Evolutionary conservation across 140 eudicot species (phyloP).

Genomic region (Ambrosia hybrid): DNA sequence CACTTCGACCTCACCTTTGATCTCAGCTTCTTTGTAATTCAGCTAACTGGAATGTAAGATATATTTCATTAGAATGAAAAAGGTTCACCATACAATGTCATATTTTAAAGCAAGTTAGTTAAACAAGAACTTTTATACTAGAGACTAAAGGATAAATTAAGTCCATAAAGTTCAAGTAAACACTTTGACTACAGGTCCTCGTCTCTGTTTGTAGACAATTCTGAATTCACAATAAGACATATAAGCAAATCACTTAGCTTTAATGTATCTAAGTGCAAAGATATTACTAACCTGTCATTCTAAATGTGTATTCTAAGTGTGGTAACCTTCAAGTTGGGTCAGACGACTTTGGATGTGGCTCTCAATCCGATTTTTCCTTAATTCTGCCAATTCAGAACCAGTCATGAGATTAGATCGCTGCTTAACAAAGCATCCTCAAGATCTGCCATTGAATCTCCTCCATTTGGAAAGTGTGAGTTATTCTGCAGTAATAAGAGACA

Average conservation of each 20-base stretch:
- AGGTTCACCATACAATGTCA: slow-evolving; percentile 2
- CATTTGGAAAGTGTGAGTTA: slow-evolving; percentile 34
- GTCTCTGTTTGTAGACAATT: slow-evolving; percentile 90
- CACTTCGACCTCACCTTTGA: slow-evolving; percentile 87
- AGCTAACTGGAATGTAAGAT: slow-evolving; percentile 63
- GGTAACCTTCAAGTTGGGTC: slow-evolving; percentile 85
- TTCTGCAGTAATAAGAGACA: slow-evolving; percentile 41
- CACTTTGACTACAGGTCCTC: slow-evolving; percentile 95
- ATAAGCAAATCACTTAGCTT: background rate
- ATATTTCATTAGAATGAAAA: slow-evolving; percentile 4
- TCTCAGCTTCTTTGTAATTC: slow-evolving; percentile 91
- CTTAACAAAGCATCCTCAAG: slow-evolving; percentile 73
- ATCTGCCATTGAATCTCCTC: slow-evolving; percentile 72
- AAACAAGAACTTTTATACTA: slow-evolving; percentile 23
- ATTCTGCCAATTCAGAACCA: slow-evolving; percentile 51
- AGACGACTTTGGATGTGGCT: slow-evolving; percentile 75
- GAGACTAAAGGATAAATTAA: slow-evolving; percentile 53
- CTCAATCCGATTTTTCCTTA: slow-evolving; percentile 59
- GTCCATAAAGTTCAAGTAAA: slow-evolving; percentile 94
- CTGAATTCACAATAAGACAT: slow-evolving; percentile 41
- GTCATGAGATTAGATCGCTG: slow-evolving; percentile 61
- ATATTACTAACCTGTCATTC: slow-evolving; percentile 8
- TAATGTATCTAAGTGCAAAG: background rate
- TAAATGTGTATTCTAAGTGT: slow-evolving; percentile 2
- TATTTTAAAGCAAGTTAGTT: background rate